Evolutionary conservation across 495 filamentous ascomycete genomes (phyloP).

Genomic region (Annulohypoxylon stygium): DNA sequence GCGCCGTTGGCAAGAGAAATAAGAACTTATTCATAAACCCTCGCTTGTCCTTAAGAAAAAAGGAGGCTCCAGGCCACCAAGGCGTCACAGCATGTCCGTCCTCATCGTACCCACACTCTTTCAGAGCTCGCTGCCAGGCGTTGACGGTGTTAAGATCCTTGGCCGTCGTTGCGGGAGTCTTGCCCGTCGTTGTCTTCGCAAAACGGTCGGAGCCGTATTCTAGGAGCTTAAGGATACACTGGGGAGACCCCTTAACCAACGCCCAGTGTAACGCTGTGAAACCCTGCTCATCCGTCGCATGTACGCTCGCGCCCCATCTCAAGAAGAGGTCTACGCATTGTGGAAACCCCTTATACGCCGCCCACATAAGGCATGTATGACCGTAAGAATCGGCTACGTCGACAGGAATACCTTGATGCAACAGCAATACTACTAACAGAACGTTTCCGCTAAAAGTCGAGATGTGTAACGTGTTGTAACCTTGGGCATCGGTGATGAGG

Average conservation of each 20-base stretch:
- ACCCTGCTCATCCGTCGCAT: constrained; percentile 88
- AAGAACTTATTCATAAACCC: constrained; percentile 85
- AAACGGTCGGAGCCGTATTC: constrained; percentile 96
- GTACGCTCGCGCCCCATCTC: constrained; percentile 94
- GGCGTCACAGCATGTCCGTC: constrained; percentile 77
- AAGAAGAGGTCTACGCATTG: constrained; percentile 92
- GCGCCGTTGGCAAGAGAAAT: constrained; percentile 87
- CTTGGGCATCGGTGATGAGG: constrained; percentile 87
- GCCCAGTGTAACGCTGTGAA: constrained; percentile 98
- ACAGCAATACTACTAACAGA: constrained; percentile 83
- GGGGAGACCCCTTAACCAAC: constrained; percentile 87
- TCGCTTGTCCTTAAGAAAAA: constrained; percentile 77
- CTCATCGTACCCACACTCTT: constrained; percentile 85
- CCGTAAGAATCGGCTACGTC: constrained; percentile 89
- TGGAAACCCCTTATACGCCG: constrained; percentile 95
- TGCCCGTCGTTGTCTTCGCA: constrained; percentile 85
- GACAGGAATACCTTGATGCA: constrained; percentile 94
- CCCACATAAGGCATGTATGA: constrained; percentile 97
- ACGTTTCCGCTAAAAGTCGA: constrained; percentile 97
- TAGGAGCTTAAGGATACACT: constrained; percentile 89
- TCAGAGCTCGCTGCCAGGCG: constrained; percentile 85
- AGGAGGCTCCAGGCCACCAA: constrained; percentile 67
- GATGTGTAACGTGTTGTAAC: constrained; percentile 96
- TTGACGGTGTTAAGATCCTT: constrained; percentile 87
- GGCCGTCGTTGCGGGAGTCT: constrained; percentile 85